Base-by-base conservation (phyloP, 2,329 filamentous ascomycete genomes). In the Cordyceps sp. region DNA sequence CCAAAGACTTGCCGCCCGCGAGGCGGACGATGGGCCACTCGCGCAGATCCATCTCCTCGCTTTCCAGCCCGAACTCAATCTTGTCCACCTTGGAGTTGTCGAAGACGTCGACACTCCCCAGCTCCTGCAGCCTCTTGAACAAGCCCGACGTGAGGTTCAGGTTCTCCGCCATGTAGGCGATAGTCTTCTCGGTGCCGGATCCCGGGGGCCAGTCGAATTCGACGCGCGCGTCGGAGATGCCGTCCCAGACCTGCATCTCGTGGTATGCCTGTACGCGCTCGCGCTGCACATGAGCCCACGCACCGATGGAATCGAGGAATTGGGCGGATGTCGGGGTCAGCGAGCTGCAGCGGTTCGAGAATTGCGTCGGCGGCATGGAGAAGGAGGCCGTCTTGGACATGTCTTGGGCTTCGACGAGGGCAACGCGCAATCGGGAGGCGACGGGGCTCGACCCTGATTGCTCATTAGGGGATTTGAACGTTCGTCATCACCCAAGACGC, bases 161-260 rank as follows among this genome's bases (percentile, higher is more conserved):
- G 53, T 96, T 98, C 62, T 98, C 92, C 26, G 77, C 82, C 88
- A 98, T 98, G 51, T 90, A 93, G 9, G 90, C 90, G 42, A 98
- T 84, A 2, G 74, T 80, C 37, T 63, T 69, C 48, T 60, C 58
- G 50, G 37, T 41, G 45, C 64, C 60, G 24, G 59, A 50, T 27
- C 49, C 52, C 5, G 58, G 58, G 16, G 55, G 55, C 78, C 77
- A 81, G 57, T 90, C 81, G 53, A 98, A 98, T 43, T 83, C 79
- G 50, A 98, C 90, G 43, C 77, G 73, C 23, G 85, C 82, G 36
- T 75, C 85, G 26, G 80, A 82, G 35, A 93, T 73, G 39, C 88
- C 92, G 53, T 98, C 90, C 90, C 92, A 98, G 21, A 96, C 90
- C 53, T 93, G 80, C 90, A 98, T 98, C 45, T 88, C 81, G 37